Evolutionary conservation across 2,329 filamentous ascomycete genomes (phyloP).

Genomic region (Dothidotthia symphoricarpi): DNA sequence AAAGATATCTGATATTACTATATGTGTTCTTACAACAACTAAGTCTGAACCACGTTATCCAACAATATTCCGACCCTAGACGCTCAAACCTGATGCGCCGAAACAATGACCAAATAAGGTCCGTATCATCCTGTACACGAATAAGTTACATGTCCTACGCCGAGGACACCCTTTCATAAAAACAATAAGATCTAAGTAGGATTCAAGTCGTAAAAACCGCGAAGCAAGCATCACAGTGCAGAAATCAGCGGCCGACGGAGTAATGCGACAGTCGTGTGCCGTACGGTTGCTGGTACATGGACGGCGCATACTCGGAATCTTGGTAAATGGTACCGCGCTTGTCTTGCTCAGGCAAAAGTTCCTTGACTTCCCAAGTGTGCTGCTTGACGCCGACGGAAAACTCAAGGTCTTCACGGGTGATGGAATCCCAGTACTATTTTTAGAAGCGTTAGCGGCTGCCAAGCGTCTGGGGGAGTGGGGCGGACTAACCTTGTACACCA

Average conservation of each 20-base stretch:
- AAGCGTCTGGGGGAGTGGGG: slow-evolving; percentile 1
- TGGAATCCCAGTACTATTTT: slow-evolving; percentile 92
- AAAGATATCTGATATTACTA: too few relatives aligned
- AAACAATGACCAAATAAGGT: too few relatives aligned
- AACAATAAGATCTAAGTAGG: slow-evolving; percentile 4
- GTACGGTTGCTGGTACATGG: slow-evolving; percentile 42
- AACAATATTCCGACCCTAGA: too few relatives aligned
- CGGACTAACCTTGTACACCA: slow-evolving; percentile 89
- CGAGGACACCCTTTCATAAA: too few relatives aligned
- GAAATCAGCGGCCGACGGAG: slow-evolving; percentile 33
- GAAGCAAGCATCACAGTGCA: slow-evolving; percentile 1
- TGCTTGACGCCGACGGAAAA: slow-evolving; percentile 94
- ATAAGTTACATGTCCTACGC: neutral
- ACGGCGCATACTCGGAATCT: slow-evolving; percentile 58
- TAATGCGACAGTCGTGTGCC: slow-evolving; percentile 36
- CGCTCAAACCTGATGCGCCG: too few relatives aligned
- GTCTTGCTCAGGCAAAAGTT: slow-evolving; percentile 72
- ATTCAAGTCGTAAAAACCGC: slow-evolving; percentile 4
- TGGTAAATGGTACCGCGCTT: slow-evolving; percentile 76
- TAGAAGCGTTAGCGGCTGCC: slow-evolving; percentile 16
- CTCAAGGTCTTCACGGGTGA: slow-evolving; percentile 96
- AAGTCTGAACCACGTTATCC: too few relatives aligned
- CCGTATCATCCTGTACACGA: too few relatives aligned
- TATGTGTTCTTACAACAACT: too few relatives aligned
- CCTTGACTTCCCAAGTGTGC: slow-evolving; percentile 99